phyloP scores from a whole-genome alignment of 2,329 filamentous ascomycete species.

The Paecilomyces formosus region DNA sequence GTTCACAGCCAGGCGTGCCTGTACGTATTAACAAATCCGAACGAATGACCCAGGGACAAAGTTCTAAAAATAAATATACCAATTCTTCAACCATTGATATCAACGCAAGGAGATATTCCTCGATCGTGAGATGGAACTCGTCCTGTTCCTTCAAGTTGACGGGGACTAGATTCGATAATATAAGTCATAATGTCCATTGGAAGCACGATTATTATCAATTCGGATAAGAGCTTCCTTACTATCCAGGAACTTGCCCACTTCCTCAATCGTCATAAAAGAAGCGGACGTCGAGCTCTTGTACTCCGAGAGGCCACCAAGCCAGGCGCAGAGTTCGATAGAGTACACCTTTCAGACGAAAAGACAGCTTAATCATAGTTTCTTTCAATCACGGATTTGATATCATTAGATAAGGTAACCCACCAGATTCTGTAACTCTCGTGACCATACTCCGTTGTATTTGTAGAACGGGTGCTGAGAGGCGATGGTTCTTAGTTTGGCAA shows the following conservation, averaged over 20 bases:
- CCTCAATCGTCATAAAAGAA: conserved; percentile 77
- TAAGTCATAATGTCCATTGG: not conserved
- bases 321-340: conserved; percentile 58
- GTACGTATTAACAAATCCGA: not conserved
- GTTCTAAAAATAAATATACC: conserved; percentile 34
- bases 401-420: conserved; percentile 38
- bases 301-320: conserved; percentile 68
- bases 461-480: conserved; percentile 91
- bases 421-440: conserved; percentile 72
- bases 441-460: conserved; percentile 92
- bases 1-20: conserved; percentile 84
- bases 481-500: conserved; percentile 61
- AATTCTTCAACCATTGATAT: conserved; percentile 87
- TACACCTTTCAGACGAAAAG: conserved; percentile 38
- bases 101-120: conserved; percentile 89
- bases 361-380: not conserved
- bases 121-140: conserved; percentile 89
- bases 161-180: conserved; percentile 56
- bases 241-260: conserved; percentile 70
- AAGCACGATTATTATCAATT: not conserved
- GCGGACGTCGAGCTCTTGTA: conserved; percentile 47
- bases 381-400: not conserved
- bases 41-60: not conserved
- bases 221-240: conserved; percentile 42
- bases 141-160: conserved; percentile 86